Conservation (phyloP, 192 early-diverging fungal genomes). For the Coemansia sp. region DNA sequence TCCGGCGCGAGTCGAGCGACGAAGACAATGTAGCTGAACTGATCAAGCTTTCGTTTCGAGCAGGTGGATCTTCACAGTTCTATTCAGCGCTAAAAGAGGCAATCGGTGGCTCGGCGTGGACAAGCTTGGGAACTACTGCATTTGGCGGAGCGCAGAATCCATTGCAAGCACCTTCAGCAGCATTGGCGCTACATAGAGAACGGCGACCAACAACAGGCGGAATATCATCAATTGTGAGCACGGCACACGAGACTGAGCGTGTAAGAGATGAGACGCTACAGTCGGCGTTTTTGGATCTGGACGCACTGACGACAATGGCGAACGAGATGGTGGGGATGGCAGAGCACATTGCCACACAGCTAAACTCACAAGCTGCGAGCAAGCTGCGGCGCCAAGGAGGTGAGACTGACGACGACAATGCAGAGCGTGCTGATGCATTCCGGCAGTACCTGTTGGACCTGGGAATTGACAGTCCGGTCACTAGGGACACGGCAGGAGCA, state of each 20-base stretch:
- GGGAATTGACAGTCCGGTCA: conserved; percentile 89
- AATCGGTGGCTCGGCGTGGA: conserved; percentile 64
- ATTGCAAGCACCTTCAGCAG: background rate
- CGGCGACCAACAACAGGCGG: conserved; percentile 30
- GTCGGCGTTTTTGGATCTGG: conserved; percentile 86
- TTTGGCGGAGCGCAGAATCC: background rate
- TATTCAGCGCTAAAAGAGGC: conserved; percentile 63
- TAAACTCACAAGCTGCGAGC: conserved; percentile 47
- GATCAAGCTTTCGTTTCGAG: conserved; percentile 78
- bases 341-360: conserved; percentile 52
- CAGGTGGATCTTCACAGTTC: conserved; percentile 67
- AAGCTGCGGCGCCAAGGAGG: conserved; percentile 27
- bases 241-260: conserved; percentile 64
- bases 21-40: conserved; percentile 20
- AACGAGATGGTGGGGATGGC: conserved; percentile 77
- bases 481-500: conserved; percentile 84
- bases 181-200: conserved; percentile 3
- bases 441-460: conserved; percentile 75
- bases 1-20: background rate
- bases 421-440: conserved; percentile 33
- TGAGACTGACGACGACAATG: conserved; percentile 38
- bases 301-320: conserved; percentile 84
- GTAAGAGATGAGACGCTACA: conserved; percentile 68
- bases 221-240: conserved; percentile 48
- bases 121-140: background rate